Evolutionary conservation across 371 early-diverging fungal species (phyloP).

Genomic region (Mortierella sp.): DNA sequence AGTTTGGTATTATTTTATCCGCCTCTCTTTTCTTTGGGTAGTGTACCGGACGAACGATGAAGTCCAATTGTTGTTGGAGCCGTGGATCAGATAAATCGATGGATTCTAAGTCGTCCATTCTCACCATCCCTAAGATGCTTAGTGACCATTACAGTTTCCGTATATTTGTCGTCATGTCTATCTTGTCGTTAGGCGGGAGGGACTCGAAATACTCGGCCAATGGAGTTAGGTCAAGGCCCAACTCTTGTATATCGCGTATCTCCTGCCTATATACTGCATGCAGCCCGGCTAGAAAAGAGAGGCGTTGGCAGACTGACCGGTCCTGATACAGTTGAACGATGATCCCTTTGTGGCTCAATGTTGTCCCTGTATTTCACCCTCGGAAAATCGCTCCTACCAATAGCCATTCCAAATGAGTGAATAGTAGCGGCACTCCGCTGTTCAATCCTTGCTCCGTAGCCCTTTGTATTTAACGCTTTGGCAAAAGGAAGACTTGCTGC

Average conservation of each 20-base stretch:
- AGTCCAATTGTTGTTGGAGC: not conserved
- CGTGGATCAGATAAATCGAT: slow-evolving; percentile 1
- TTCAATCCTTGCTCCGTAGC: not conserved
- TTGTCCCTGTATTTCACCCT: slow-evolving; percentile 1
- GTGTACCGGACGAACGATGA: slow-evolving; percentile 7
- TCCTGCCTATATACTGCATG: no score
- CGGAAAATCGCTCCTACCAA: not conserved
- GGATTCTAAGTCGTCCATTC: slow-evolving; percentile 5
- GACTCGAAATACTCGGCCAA: no score
- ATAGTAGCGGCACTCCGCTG: not conserved
- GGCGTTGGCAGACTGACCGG: not conserved
- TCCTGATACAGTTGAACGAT: slow-evolving; percentile 15
- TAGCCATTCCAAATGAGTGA: slow-evolving; percentile 5
- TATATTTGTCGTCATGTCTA: not conserved
- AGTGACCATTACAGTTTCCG: slow-evolving; percentile 2
- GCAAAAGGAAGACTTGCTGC: not conserved
- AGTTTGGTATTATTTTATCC: not conserved
- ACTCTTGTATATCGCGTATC: no score
- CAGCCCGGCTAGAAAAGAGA: not conserved
- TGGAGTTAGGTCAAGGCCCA: no score
- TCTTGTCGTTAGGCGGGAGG: not conserved
- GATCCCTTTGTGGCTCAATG: not conserved
- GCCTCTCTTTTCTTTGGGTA: slow-evolving; percentile 8
- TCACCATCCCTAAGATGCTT: slow-evolving; percentile 2
- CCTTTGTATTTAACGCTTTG: slow-evolving; percentile 5